phyloP scores from a whole-genome alignment of 176 grass and related monocot genomes.

The Bothriochloa decipiens region DNA sequence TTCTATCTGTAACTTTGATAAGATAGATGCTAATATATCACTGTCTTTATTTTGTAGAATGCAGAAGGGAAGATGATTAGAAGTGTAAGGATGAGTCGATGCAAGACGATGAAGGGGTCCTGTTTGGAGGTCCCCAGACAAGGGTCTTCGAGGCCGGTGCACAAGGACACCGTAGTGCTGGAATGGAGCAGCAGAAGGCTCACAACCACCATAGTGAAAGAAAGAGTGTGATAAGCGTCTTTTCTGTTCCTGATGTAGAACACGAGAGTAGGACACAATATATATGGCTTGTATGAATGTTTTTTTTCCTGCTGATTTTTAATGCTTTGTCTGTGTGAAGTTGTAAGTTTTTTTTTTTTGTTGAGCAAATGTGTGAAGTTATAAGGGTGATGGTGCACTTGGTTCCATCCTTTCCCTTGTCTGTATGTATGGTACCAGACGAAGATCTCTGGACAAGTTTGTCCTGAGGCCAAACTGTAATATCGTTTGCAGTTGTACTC shows the following conservation, averaged over 20 bases:
- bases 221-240: constrained; percentile 43
- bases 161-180: constrained; percentile 77
- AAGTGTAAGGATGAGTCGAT: constrained; percentile 69
- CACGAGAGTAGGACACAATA: neutral
- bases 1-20: neutral
- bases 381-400: too few species aligned
- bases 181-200: constrained; percentile 65
- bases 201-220: constrained; percentile 59
- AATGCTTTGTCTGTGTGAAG: neutral
- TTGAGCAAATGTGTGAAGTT: too few species aligned
- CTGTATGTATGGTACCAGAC: neutral
- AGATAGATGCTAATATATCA: neutral
- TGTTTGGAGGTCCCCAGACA: constrained; percentile 38
- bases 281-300: neutral
- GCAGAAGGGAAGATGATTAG: constrained; percentile 48
- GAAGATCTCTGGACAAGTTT: neutral
- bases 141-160: constrained; percentile 48
- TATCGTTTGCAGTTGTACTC: neutral
- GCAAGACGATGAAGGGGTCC: constrained; percentile 57
- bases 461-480: neutral
- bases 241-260: neutral
- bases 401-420: neutral
- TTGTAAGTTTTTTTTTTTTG: too few species aligned
- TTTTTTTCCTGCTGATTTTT: neutral
- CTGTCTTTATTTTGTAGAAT: constrained; percentile 24